phyloP scores from a whole-genome alignment of 352 stramenopile species.

The Blastocystis sp. region DNA sequence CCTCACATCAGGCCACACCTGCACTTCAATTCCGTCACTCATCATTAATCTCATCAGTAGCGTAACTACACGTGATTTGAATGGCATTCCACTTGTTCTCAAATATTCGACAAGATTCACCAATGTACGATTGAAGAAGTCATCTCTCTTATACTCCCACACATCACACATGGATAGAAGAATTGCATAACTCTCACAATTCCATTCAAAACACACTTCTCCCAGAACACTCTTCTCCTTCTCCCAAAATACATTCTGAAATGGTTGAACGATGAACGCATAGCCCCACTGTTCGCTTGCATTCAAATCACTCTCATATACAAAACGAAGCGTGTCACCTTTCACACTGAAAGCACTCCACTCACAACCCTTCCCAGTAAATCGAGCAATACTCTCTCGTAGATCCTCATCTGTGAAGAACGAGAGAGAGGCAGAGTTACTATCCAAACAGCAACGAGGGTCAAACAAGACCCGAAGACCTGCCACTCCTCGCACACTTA shows the following conservation, averaged over 20 bases:
- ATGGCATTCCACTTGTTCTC: conserved; percentile 12
- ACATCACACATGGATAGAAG: conserved; percentile 18
- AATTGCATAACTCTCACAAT: conserved; percentile 31
- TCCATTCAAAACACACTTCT: conserved; percentile 48
- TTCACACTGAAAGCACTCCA: conserved; percentile 39
- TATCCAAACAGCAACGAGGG: conserved; percentile 11
- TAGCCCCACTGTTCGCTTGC: conserved; percentile 34
- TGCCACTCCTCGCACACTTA: background rate
- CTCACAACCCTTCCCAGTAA: background rate
- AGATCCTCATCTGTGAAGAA: conserved; percentile 36
- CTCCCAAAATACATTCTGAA: conserved; percentile 41
- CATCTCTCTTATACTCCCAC: background rate
- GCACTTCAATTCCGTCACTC: background rate
- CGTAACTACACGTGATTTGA: conserved; percentile 37
- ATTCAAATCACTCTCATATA: conserved; percentile 20
- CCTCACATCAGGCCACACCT: background rate
- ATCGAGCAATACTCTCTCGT: conserved; percentile 12
- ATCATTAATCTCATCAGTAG: conserved; percentile 33
- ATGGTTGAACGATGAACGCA: conserved; percentile 55
- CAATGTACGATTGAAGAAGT: conserved; percentile 28
- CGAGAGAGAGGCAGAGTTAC: background rate
- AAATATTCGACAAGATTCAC: conserved; percentile 15
- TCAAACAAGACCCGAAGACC: conserved; percentile 50
- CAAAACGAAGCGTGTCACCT: conserved; percentile 17
- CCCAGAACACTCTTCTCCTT: background rate